phyloP scores from a whole-genome alignment of 2,329 filamentous ascomycete genomes.

The Aquanectria penicillioides region DNA sequence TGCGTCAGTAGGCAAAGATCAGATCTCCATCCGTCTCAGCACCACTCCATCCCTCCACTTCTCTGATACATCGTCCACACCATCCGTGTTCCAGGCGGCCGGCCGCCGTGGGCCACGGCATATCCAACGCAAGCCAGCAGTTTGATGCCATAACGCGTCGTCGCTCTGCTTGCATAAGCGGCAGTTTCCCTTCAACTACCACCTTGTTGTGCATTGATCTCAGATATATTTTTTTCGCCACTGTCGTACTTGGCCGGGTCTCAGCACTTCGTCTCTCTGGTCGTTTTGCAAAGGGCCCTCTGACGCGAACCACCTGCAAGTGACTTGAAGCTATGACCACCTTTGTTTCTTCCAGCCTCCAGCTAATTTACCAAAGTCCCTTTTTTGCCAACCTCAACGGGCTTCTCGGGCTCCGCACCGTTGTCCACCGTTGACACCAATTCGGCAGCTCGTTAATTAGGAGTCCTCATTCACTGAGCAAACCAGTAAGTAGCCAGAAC shows the following conservation, averaged over 20 bases:
- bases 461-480: neutral
- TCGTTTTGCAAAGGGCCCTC: neutral
- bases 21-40: too few relatives aligned
- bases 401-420: neutral
- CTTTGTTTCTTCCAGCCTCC: conserved; percentile 8
- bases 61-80: too few relatives aligned
- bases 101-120: too few relatives aligned
- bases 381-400: neutral
- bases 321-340: conserved; percentile 3
- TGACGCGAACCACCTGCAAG: neutral
- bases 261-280: neutral
- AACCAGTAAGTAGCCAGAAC: neutral
- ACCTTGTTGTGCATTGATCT: conserved; percentile 1
- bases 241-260: neutral
- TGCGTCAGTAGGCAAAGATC: too few relatives aligned
- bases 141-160: too few relatives aligned
- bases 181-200: neutral
- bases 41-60: too few relatives aligned
- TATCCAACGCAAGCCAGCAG: too few relatives aligned
- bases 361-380: conserved; percentile 23
- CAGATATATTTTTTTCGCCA: neutral
- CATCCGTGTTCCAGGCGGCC: too few relatives aligned
- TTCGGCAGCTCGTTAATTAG: neutral
- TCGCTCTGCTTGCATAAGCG: neutral
- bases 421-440: neutral